Percentiles rank a stretch among this genome's conserved stretches.
Conservation (phyloP, 202 grass and related monocot genomes). For the Sporobolus alterniflorus region DNA sequence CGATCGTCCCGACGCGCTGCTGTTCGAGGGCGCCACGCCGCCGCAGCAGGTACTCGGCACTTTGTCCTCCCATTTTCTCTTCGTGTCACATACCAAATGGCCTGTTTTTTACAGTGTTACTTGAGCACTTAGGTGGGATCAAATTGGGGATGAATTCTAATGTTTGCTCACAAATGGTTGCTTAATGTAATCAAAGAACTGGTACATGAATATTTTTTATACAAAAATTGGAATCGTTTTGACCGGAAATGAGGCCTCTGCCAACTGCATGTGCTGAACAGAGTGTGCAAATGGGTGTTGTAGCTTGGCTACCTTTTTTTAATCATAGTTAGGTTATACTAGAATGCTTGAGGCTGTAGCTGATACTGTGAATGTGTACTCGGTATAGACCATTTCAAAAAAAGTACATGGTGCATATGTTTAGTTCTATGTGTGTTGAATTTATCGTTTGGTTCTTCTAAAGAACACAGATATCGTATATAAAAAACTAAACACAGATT, state of each 20-base stretch:
- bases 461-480: neutral
- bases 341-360: slow-evolving; percentile 10
- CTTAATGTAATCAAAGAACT: neutral
- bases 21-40: slow-evolving; percentile 75
- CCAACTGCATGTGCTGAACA: neutral
- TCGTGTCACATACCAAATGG: neutral
- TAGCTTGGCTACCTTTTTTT: neutral
- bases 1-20: slow-evolving; percentile 79
- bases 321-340: neutral
- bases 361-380: too few relatives aligned
- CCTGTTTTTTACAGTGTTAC: neutral
- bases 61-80: neutral
- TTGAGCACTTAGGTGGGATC: neutral
- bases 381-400: neutral
- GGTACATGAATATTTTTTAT: neutral
- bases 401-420: neutral
- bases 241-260: neutral
- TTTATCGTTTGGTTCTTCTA: neutral
- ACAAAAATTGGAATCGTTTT: neutral
- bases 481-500: too few relatives aligned
- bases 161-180: neutral
- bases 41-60: slow-evolving; percentile 47
- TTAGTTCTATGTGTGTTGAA: neutral
- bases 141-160: neutral
- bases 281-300: neutral